Evolutionary conservation across 164 flowering plant species (phyloP).

Genomic region (Aristolochia contorta): DNA sequence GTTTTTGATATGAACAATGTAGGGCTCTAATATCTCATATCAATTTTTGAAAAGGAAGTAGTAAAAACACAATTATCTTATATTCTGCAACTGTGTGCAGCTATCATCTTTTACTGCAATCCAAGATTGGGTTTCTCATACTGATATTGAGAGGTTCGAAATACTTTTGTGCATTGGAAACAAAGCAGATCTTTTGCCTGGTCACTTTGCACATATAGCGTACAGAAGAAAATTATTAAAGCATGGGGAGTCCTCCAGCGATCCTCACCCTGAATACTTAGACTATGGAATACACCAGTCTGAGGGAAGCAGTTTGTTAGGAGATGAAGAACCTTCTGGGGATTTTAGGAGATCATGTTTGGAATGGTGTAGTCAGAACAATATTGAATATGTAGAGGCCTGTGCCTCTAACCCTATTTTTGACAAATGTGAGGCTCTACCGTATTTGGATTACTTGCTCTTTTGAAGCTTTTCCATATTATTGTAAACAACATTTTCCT

Average conservation of each 20-base stretch:
- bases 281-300: conserved; percentile 66
- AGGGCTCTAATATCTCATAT: conserved; percentile 8
- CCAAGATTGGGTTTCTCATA: conserved; percentile 59
- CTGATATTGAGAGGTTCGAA: conserved; percentile 54
- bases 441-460: not conserved
- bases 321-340: conserved; percentile 45
- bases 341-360: conserved; percentile 52
- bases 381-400: conserved; percentile 83
- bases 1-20: conserved; percentile 84
- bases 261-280: conserved; percentile 27
- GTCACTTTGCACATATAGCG: conserved; percentile 75
- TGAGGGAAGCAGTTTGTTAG: conserved; percentile 74
- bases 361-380: conserved; percentile 74
- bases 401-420: conserved; percentile 86
- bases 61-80: not conserved
- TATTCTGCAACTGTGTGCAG: conserved; percentile 31
- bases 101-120: conserved; percentile 50
- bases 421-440: conserved; percentile 67
- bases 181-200: conserved; percentile 85
- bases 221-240: conserved; percentile 55
- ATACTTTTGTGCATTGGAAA: conserved; percentile 83
- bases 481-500: not conserved
- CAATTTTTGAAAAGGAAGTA: not conserved
- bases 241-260: conserved; percentile 25
- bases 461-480: not conserved